Evolutionary conservation across 345 rosid species (phyloP).

Genomic region (Brassica nigra): DNA sequence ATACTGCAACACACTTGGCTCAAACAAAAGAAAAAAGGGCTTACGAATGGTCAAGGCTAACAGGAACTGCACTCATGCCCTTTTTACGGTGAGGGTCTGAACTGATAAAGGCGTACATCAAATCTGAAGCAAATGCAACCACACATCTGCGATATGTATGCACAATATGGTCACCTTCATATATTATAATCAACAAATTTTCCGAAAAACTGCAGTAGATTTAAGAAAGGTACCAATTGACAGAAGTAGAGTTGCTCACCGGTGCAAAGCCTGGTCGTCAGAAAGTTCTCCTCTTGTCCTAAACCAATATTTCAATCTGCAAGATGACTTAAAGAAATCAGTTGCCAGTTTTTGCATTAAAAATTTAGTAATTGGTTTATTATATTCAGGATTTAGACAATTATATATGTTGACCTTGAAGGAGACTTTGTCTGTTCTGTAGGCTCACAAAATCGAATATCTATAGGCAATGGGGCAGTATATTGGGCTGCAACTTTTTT

Average conservation of each 20-base stretch:
- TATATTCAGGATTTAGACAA: not conserved
- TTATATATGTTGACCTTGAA: conserved; percentile 58
- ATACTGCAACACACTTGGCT: not conserved
- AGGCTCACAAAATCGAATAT: conserved; percentile 82
- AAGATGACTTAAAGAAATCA: not conserved
- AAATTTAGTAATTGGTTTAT: not conserved
- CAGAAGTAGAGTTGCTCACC: conserved; percentile 48
- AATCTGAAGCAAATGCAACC: conserved; percentile 90
- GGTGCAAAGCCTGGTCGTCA: conserved; percentile 88
- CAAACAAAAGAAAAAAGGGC: conserved; percentile 30
- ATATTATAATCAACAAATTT: not conserved
- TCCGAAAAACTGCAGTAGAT: not conserved
- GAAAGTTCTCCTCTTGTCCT: conserved; percentile 86
- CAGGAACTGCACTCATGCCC: conserved; percentile 58
- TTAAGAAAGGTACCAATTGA: not conserved
- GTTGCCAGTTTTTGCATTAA: conserved; percentile 1
- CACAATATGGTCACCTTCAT: conserved; percentile 1
- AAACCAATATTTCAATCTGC: conserved; percentile 88
- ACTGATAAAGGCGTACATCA: conserved; percentile 64
- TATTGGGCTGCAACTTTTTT: conserved; percentile 64
- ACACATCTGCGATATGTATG: conserved; percentile 61
- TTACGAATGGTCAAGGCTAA: conserved; percentile 95
- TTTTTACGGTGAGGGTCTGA: conserved; percentile 73
- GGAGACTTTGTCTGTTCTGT: conserved; percentile 74
- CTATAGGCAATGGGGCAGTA: conserved; percentile 73